Conservation (phyloP, 495 filamentous ascomycete genomes). For the Cercophora sp. region DNA sequence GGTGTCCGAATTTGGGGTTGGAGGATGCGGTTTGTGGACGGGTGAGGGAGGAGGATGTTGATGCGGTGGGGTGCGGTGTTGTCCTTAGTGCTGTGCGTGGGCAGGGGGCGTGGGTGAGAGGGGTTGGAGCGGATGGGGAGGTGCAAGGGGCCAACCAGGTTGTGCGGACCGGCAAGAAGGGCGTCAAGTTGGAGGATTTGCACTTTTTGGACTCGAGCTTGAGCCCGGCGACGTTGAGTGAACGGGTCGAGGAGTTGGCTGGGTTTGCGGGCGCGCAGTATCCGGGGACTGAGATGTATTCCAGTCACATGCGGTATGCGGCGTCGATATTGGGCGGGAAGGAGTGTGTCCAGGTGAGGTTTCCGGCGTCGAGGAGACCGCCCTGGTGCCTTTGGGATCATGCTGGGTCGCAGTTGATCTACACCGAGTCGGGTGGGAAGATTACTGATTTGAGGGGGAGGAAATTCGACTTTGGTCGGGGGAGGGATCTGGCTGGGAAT, state of each 20-base stretch:
- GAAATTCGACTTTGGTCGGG: conserved; percentile 35
- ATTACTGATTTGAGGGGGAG: conserved; percentile 52
- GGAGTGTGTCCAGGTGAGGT: conserved; percentile 20
- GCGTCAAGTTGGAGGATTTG: conserved; percentile 32
- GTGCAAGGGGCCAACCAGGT: conserved; percentile 30
- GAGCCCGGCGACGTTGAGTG: conserved; percentile 39
- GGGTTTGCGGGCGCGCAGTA: conserved; percentile 36
- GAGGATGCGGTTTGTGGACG: conserved; percentile 14
- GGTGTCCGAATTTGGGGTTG: conserved; percentile 53
- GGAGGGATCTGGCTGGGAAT: conserved; percentile 27
- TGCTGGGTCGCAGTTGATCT: conserved; percentile 56
- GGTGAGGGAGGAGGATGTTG: conserved; percentile 47
- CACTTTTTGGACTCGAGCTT: conserved; percentile 45
- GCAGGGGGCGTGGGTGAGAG: conserved; percentile 46
- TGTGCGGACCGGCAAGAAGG: conserved; percentile 9
- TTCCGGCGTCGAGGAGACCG: conserved; percentile 12
- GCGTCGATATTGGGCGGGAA: conserved; percentile 47
- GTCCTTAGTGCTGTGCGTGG: conserved; percentile 51
- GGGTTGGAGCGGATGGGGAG: conserved; percentile 33
- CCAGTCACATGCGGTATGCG: conserved; percentile 57
- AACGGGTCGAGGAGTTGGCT: conserved; percentile 43
- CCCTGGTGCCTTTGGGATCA: conserved; percentile 55
- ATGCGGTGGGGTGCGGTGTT: conserved; percentile 46
- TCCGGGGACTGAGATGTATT: conserved; percentile 52
- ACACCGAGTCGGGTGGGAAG: conserved; percentile 51